Evolutionary conservation across 148 eudicot species (phyloP).

Genomic region (Persicaria maculosa): DNA sequence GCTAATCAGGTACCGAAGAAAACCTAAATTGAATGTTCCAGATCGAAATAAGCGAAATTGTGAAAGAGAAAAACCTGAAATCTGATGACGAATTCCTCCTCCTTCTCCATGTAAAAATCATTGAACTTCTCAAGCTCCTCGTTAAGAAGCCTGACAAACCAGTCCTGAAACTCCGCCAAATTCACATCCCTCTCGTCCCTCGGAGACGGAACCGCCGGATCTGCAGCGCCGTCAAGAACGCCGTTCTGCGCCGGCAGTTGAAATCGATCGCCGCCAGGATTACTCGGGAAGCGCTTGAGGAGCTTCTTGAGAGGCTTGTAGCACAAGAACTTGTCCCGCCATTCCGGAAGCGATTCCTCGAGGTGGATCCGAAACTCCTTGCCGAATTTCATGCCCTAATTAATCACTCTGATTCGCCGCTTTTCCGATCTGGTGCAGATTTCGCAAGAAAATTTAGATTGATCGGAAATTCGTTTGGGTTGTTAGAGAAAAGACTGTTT

Average conservation of each 20-base stretch:
- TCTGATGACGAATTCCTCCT: slow-evolving; percentile 79
- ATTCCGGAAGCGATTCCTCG: slow-evolving; percentile 79
- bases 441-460: not conserved
- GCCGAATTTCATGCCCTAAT: slow-evolving; percentile 72
- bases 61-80: slow-evolving; percentile 44
- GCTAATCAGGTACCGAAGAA: not conserved
- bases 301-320: slow-evolving; percentile 84
- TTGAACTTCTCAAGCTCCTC: slow-evolving; percentile 89
- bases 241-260: not conserved
- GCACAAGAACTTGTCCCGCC: slow-evolving; percentile 79
- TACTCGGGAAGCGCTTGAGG: slow-evolving; percentile 44
- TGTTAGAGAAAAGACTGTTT: not conserved
- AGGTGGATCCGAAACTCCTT: slow-evolving; percentile 66
- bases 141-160: slow-evolving; percentile 75
- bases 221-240: slow-evolving; percentile 5
- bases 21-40: not conserved
- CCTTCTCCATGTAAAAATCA: slow-evolving; percentile 93
- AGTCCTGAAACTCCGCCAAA: slow-evolving; percentile 45
- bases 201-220: not conserved
- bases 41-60: not conserved
- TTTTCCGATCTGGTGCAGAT: not conserved
- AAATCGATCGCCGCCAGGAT: slow-evolving; percentile 8
- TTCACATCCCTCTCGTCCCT: slow-evolving; percentile 16
- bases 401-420: no score
- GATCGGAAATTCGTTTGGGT: not conserved